These are phyloP conservation scores for Somion occarium DNA, from an alignment of 1,284 basidiomycete genomes.

Conservation along the genomic window DNA sequence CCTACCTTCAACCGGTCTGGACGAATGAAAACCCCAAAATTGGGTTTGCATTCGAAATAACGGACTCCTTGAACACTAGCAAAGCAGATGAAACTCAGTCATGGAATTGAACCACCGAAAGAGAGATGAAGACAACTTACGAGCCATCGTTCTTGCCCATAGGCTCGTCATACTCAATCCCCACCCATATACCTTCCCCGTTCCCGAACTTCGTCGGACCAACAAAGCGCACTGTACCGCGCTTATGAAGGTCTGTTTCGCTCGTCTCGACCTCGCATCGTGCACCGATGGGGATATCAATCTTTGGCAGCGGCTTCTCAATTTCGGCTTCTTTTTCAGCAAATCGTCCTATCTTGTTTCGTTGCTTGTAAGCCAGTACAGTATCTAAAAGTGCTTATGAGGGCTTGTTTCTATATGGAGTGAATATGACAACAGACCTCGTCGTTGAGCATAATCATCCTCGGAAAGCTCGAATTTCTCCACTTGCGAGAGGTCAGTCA, in stretches of 20 bases:
- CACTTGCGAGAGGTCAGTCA: slow-evolving; percentile 81
- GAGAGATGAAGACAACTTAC: too few relatives aligned
- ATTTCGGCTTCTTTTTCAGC: slow-evolving; percentile 42
- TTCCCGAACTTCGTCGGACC: slow-evolving; percentile 78
- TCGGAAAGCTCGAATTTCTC: slow-evolving; percentile 91
- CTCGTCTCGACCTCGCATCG: slow-evolving; percentile 79
- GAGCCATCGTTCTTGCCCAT: slow-evolving; percentile 94
- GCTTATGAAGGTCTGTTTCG: slow-evolving; percentile 63
- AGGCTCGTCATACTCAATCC: slow-evolving; percentile 95
- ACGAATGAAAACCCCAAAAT: slow-evolving; percentile 85
- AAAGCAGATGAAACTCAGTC: slow-evolving; percentile 8
- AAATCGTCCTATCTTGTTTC: slow-evolving; percentile 88
- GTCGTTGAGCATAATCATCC: slow-evolving; percentile 76
- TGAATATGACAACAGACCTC: slow-evolving; percentile 43
- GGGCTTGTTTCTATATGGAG: neutral
- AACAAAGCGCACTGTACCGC: slow-evolving; percentile 84
- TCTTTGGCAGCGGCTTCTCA: slow-evolving; percentile 25
- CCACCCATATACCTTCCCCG: slow-evolving; percentile 76
- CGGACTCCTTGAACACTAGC: slow-evolving; percentile 78
- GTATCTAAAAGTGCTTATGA: slow-evolving; percentile 55
- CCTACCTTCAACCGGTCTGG: slow-evolving; percentile 82
- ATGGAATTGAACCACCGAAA: too few relatives aligned
- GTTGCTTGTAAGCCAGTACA: slow-evolving; percentile 87
- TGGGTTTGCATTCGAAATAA: slow-evolving; percentile 79
- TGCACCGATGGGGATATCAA: slow-evolving; percentile 58